These are phyloP conservation scores for Exophiala spinifera DNA, from an alignment of 2,329 filamentous ascomycete genomes.

Conservation along the genomic window DNA sequence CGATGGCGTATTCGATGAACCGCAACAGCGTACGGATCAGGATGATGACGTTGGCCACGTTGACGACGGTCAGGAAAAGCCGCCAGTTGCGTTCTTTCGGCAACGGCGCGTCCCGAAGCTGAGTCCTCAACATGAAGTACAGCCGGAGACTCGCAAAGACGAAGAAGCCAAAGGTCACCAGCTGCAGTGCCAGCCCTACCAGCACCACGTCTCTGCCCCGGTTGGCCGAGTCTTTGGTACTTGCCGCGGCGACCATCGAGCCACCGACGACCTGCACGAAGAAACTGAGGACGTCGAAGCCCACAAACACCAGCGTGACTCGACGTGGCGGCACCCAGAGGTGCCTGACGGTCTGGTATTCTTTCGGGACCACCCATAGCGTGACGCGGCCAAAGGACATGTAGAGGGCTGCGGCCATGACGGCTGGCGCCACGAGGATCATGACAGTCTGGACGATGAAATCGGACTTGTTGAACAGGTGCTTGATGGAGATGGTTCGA, in stretches of 20 bases:
- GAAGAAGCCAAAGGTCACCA: constrained; percentile 53
- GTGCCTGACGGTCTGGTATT: constrained; percentile 33
- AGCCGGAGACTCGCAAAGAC: constrained; percentile 41
- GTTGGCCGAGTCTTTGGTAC: constrained; percentile 26
- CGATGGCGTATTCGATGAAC: constrained; percentile 18
- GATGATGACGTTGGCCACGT: constrained; percentile 20
- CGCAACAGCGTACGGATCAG: constrained; percentile 19
- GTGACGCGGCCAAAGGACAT: constrained; percentile 48
- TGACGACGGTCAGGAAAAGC: constrained; percentile 19
- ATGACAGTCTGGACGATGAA: constrained; percentile 41
- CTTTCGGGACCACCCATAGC: constrained; percentile 39
- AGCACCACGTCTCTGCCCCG: constrained; percentile 46
- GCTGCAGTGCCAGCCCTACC: constrained; percentile 46
- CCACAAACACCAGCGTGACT: constrained; percentile 42
- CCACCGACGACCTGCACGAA: constrained; percentile 44
- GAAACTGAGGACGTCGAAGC: constrained; percentile 45
- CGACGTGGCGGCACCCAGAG: constrained; percentile 38
- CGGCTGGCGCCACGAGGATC: constrained; percentile 44
- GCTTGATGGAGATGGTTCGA: constrained; percentile 31
- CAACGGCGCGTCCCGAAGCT: constrained; percentile 10
- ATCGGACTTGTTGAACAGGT: constrained; percentile 5
- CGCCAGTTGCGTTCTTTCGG: constrained; percentile 21
- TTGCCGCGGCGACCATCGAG: constrained; percentile 34
- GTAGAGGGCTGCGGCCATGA: constrained; percentile 49
- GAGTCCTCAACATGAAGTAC: constrained; percentile 17